phyloP scores from a whole-genome alignment of 2,329 filamentous ascomycete species.

The Colletotrichum tamarilloi region DNA sequence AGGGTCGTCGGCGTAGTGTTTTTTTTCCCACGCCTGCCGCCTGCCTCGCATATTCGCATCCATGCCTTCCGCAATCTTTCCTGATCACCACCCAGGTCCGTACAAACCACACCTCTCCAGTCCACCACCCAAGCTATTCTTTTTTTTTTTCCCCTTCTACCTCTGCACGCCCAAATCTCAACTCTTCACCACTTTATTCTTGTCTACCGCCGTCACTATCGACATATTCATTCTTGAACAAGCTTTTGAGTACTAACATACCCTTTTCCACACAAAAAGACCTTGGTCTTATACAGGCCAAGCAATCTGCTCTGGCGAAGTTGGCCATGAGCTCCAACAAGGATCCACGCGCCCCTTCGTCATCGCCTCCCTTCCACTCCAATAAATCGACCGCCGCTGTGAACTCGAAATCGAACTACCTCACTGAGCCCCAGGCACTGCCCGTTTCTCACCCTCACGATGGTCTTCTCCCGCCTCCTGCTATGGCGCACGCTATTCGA shows the following conservation, averaged over 20 bases:
- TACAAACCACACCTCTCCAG: background rate
- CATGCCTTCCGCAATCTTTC: slow-evolving; percentile 35
- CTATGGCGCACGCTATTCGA: slow-evolving; percentile 54
- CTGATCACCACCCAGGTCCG: slow-evolving; percentile 28
- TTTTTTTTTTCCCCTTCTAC: background rate
- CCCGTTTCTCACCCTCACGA: slow-evolving; percentile 43
- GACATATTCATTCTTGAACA: background rate
- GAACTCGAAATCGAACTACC: slow-evolving; percentile 4
- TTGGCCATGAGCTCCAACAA: slow-evolving; percentile 56
- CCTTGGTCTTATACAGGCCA: slow-evolving; percentile 46
- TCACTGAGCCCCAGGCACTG: slow-evolving; percentile 38
- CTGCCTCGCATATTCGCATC: slow-evolving; percentile 12
- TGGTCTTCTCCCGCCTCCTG: slow-evolving; percentile 43
- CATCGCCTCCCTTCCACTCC: slow-evolving; percentile 45
- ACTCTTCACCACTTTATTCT: background rate
- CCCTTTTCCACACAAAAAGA: slow-evolving; percentile 29
- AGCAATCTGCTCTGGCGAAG: slow-evolving; percentile 55
- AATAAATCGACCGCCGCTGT: slow-evolving; percentile 1
- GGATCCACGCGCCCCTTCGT: slow-evolving; percentile 26
- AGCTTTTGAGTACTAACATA: slow-evolving; percentile 14
- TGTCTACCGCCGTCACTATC: background rate
- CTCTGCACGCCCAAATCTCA: background rate
- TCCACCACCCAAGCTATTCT: background rate
- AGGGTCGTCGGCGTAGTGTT: slow-evolving; percentile 11
- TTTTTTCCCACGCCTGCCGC: slow-evolving; percentile 1